phyloP scores from a whole-genome alignment of 176 grass and related monocot species.

The Avena atlantica region DNA sequence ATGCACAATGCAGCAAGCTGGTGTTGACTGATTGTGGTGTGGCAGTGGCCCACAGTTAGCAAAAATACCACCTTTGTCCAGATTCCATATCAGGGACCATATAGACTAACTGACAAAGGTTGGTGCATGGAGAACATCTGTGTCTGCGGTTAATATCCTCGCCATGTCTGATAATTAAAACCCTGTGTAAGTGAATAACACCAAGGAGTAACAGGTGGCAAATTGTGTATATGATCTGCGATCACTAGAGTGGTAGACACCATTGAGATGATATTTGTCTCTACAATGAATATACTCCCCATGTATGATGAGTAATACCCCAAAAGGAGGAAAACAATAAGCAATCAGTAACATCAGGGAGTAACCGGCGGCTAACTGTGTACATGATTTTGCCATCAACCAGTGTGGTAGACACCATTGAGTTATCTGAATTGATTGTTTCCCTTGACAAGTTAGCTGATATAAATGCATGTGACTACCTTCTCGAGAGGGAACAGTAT shows the following conservation, averaged over 20 bases:
- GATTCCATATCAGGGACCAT: neutral
- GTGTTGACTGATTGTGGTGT: neutral
- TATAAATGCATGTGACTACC: neutral
- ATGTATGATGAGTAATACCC: neutral
- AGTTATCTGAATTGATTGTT: neutral
- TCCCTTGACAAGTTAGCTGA: neutral
- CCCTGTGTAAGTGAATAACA: neutral
- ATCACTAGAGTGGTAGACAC: neutral
- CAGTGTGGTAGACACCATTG: neutral
- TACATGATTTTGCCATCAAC: neutral
- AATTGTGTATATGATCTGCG: neutral
- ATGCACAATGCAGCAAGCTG: neutral
- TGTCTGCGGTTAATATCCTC: neutral
- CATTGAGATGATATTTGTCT: neutral
- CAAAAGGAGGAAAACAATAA: neutral
- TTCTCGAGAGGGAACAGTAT: neutral
- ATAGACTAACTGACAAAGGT: neutral
- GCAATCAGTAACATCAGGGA: neutral
- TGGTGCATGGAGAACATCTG: neutral
- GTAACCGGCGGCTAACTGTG: no score
- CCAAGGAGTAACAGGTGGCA: neutral
- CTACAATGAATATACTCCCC: neutral
- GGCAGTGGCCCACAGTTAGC: neutral
- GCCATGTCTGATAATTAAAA: neutral
- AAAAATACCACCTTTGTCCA: slow-evolving; percentile 1